A percentile compares a stretch with the other conserved stretches of the same genome.
These are phyloP conservation scores for Xerocomellus intermedius DNA, from an alignment of 768 basidiomycete genomes.

Conservation along the genomic window DNA sequence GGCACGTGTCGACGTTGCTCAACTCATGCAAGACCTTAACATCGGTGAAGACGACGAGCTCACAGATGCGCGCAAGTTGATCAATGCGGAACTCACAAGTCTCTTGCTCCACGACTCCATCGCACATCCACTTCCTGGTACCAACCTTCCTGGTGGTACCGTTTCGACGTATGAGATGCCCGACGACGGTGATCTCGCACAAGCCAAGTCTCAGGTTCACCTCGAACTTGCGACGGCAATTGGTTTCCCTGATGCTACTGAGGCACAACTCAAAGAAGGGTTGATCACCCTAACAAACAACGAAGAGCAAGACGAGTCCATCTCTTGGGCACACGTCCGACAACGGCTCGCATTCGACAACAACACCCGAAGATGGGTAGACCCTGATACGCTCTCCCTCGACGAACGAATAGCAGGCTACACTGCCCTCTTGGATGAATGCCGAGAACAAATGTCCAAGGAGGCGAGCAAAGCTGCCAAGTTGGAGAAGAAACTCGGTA, in stretches of 20 bases:
- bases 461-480: constrained; percentile 82
- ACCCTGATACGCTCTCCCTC: constrained; percentile 52
- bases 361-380: constrained; percentile 60
- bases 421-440: constrained; percentile 54
- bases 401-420: constrained; percentile 68
- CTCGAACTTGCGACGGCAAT: constrained; percentile 75
- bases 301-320: constrained; percentile 56
- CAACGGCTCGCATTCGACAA: constrained; percentile 64
- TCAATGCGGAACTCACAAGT: constrained; percentile 75
- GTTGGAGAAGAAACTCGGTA: constrained; percentile 85
- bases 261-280: constrained; percentile 76
- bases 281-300: constrained; percentile 61
- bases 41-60: constrained; percentile 48
- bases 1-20: constrained; percentile 70
- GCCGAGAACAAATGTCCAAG: constrained; percentile 69
- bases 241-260: constrained; percentile 82
- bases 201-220: constrained; percentile 72
- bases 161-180: constrained; percentile 70
- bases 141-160: constrained; percentile 68
- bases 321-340: constrained; percentile 73
- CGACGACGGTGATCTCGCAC: constrained; percentile 69
- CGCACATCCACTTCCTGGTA: constrained; percentile 85
- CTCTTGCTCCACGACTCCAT: constrained; percentile 89
- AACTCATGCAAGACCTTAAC: constrained; percentile 59
- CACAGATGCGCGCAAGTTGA: constrained; percentile 53